Conservation (phyloP, 2,329 filamentous ascomycete genomes). For the Calonectria multiphialidica region DNA sequence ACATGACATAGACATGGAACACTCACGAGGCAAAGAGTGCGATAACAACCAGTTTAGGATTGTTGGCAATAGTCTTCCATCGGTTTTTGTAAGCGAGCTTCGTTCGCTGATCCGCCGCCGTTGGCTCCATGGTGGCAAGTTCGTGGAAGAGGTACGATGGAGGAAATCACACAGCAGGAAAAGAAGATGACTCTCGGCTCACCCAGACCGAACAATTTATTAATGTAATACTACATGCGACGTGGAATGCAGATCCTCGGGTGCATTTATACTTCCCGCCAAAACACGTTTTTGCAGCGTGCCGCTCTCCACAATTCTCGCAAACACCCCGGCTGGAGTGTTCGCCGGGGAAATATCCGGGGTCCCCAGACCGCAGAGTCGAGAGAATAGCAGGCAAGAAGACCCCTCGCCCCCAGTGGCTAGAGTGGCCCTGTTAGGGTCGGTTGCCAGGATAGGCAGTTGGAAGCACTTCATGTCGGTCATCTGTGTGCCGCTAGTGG, state of each 20-base stretch:
- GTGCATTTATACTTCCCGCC: conserved; percentile 11
- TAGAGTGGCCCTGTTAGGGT: conserved; percentile 21
- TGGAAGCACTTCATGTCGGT: conserved; percentile 21
- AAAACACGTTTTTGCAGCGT: not conserved
- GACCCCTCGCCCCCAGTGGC: conserved; percentile 12
- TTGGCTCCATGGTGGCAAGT: conserved; percentile 31
- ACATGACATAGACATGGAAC: too few species aligned
- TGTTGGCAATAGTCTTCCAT: conserved; percentile 38
- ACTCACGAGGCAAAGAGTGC: conserved; percentile 42
- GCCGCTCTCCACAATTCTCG: conserved; percentile 14
- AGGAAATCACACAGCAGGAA: not conserved
- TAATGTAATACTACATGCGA: not conserved
- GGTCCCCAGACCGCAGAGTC: conserved; percentile 36
- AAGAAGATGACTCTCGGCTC: not conserved
- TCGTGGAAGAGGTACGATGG: not conserved
- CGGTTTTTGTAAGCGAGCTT: conserved; percentile 40
- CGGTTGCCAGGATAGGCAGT: conserved; percentile 26
- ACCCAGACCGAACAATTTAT: not conserved
- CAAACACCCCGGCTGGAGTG: conserved; percentile 16
- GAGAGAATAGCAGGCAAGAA: not conserved
- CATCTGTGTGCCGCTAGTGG: conserved; percentile 12
- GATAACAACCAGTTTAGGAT: conserved; percentile 39
- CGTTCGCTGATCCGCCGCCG: conserved; percentile 26
- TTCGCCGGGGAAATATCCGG: conserved; percentile 28
- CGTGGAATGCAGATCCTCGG: conserved; percentile 5